phyloP scores from a whole-genome alignment of 495 filamentous ascomycete species.

The Sordaria brevicollis region DNA sequence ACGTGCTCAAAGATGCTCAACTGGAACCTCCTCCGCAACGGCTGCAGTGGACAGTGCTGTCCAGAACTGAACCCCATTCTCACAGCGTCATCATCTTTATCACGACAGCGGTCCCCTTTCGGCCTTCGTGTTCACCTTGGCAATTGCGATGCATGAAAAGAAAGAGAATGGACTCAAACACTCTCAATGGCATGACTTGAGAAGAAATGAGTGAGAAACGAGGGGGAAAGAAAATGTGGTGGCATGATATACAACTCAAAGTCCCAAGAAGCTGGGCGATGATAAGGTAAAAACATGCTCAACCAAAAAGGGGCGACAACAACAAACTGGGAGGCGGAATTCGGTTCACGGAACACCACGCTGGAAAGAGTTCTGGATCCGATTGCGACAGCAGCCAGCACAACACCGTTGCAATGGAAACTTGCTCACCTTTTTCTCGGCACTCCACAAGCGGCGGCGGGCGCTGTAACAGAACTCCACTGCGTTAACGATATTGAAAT shows the following conservation, averaged over 20 bases:
- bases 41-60: background rate
- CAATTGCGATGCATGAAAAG: background rate
- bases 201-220: background rate
- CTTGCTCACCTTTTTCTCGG: background rate
- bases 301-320: background rate
- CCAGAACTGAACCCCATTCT: no score
- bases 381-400: background rate
- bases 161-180: background rate
- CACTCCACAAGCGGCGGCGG: background rate
- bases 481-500: background rate
- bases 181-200: background rate
- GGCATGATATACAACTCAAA: background rate
- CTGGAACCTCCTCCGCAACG: background rate
- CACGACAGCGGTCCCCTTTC: background rate
- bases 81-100: background rate
- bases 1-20: slow-evolving; percentile 18
- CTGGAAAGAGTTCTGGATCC: background rate
- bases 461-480: background rate
- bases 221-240: background rate
- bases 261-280: background rate
- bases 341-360: background rate
- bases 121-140: background rate
- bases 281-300: background rate
- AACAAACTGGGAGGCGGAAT: background rate
- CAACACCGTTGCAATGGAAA: background rate